A percentile compares a stretch with the other conserved stretches of the same genome.
These are phyloP conservation scores for Fusarium heterosporum DNA, from an alignment of 2,329 filamentous ascomycete genomes.

Conservation along the genomic window DNA sequence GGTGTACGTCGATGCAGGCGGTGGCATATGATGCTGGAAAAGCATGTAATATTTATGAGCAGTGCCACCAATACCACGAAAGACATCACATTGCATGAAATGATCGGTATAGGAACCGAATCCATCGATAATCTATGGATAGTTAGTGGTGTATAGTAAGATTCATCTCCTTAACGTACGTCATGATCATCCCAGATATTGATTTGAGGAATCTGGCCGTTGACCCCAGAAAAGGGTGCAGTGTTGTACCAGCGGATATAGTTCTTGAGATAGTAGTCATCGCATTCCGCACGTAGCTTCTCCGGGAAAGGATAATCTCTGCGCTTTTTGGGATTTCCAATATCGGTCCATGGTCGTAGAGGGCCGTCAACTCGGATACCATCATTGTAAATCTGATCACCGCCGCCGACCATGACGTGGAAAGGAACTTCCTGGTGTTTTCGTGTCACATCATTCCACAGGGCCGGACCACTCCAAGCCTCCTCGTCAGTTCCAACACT, in stretches of 20 bases:
- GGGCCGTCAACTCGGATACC: constrained; percentile 88
- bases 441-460: constrained; percentile 95
- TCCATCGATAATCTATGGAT: constrained; percentile 81
- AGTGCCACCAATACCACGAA: constrained; percentile 88
- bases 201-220: constrained; percentile 92
- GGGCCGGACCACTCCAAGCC: constrained; percentile 86
- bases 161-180: constrained; percentile 55
- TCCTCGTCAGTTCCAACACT: constrained; percentile 87
- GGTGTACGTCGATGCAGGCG: constrained; percentile 86
- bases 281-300: constrained; percentile 83
- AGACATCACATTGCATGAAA: constrained; percentile 93
- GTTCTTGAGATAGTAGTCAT: constrained; percentile 90
- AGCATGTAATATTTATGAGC: constrained; percentile 99
- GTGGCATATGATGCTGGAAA: constrained; percentile 94
- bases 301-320: constrained; percentile 81
- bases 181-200: constrained; percentile 99
- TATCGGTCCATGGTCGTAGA: constrained; percentile 83
- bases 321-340: constrained; percentile 85
- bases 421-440: constrained; percentile 84
- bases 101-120: constrained; percentile 94
- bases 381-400: constrained; percentile 98
- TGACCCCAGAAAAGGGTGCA: constrained; percentile 86
- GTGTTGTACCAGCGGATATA: constrained; percentile 87
- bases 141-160: constrained; percentile 51
- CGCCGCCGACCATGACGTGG: constrained; percentile 95